These are phyloP conservation scores for Diversispora eburnea DNA, from an alignment of 192 early-diverging fungal species.

Conservation along the genomic window DNA sequence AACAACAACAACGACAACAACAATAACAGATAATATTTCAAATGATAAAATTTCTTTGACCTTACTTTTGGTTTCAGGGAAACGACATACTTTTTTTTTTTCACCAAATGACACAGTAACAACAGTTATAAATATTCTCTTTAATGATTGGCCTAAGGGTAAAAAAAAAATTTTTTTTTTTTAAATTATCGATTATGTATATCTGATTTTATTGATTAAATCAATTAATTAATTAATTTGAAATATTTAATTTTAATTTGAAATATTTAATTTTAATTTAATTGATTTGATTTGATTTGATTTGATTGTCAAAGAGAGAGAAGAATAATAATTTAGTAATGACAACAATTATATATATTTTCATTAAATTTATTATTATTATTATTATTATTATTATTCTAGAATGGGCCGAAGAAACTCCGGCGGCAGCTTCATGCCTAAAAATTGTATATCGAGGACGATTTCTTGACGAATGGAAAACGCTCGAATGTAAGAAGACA, in stretches of 20 bases:
- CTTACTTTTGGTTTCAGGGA: constrained; percentile 43
- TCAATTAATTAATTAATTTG: background rate
- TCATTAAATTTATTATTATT: no score
- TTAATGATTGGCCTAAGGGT: constrained; percentile 44
- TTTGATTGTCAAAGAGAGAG: background rate
- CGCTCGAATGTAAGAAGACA: constrained; percentile 41
- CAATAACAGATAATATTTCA: no score
- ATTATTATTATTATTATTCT: background rate
- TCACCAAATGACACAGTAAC: constrained; percentile 37
- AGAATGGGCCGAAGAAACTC: constrained; percentile 47
- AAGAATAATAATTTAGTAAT: background rate
- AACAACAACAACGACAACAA: no score
- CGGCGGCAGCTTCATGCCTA: constrained; percentile 37
- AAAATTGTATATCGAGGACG: constrained; percentile 46
- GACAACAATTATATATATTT: background rate
- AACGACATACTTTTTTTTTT: constrained; percentile 41
- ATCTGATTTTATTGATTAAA: background rate
- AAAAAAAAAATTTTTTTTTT: constrained; percentile 10
- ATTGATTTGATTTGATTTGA: background rate
- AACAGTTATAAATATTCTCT: constrained; percentile 38
- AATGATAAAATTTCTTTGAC: constrained; percentile 33
- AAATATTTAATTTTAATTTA: no score
- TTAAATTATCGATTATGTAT: background rate
- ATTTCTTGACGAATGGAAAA: constrained; percentile 43
- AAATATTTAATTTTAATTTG: no score